Evolutionary conservation across 305 asterid genomes (phyloP).

Genomic region (Rubia balearica): DNA sequence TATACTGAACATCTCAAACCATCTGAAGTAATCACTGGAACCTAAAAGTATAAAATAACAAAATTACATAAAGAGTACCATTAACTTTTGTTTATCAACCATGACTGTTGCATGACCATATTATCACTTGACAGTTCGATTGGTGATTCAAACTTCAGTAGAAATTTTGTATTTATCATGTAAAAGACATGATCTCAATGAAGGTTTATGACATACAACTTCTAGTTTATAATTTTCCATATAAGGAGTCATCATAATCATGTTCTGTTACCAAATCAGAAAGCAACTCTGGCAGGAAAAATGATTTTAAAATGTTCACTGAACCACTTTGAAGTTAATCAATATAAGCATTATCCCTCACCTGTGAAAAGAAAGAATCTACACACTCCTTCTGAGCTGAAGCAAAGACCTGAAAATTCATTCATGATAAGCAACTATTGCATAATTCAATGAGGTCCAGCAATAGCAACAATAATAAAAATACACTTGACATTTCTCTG

Average conservation of each 20-base stretch:
- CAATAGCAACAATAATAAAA: background rate
- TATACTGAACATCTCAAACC: background rate
- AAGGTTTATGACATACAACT: background rate
- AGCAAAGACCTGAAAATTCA: slow-evolving; percentile 69
- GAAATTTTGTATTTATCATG: background rate
- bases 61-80: background rate
- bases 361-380: slow-evolving; percentile 94
- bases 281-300: background rate
- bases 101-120: background rate
- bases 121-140: background rate
- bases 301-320: background rate
- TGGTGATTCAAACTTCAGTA: background rate
- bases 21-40: background rate
- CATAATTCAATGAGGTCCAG: background rate
- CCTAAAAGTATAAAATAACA: background rate
- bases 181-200: background rate
- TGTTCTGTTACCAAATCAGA: background rate
- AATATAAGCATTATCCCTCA: slow-evolving; percentile 19
- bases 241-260: background rate
- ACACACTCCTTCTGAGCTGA: slow-evolving; percentile 85
- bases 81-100: background rate
- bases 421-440: slow-evolving; percentile 14
- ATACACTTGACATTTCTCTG: slow-evolving; percentile 6
- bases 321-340: background rate
- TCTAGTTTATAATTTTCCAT: background rate